phyloP scores from a whole-genome alignment of 2,329 filamentous ascomycete species.

The Rutstroemia sp. region DNA sequence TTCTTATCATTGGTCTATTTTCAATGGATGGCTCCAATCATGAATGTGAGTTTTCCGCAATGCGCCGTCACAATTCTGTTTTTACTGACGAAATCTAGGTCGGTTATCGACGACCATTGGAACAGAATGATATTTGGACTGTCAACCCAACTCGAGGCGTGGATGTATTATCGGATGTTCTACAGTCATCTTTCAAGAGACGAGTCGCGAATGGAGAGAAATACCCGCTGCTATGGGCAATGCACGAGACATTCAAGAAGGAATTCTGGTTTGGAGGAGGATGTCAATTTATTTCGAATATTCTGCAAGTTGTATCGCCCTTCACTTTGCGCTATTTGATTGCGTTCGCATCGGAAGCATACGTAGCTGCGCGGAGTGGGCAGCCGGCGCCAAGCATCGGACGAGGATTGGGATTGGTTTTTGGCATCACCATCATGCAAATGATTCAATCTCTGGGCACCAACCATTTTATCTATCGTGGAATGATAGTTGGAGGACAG shows the following conservation, averaged over 20 bases:
- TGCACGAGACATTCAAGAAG: constrained; percentile 77
- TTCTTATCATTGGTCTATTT: constrained; percentile 75
- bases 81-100: constrained; percentile 40
- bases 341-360: constrained; percentile 74
- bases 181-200: constrained; percentile 61
- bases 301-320: constrained; percentile 75
- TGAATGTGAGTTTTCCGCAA: constrained; percentile 51
- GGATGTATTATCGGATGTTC: constrained; percentile 57
- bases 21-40: constrained; percentile 84
- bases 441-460: constrained; percentile 70
- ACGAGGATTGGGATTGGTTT: constrained; percentile 70
- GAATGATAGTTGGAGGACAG: constrained; percentile 88
- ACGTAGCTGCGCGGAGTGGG: constrained; percentile 48
- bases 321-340: constrained; percentile 85
- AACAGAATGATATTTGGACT: constrained; percentile 78
- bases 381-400: constrained; percentile 59
- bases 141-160: constrained; percentile 77
- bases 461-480: constrained; percentile 88
- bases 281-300: constrained; percentile 64
- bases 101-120: constrained; percentile 78
- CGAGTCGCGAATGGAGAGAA: constrained; percentile 62
- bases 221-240: constrained; percentile 67
- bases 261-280: constrained; percentile 83
- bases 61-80: background rate
- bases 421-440: constrained; percentile 84